Evolutionary conservation across 768 basidiomycete species (phyloP).

Genomic region (Leccinum boreale): DNA sequence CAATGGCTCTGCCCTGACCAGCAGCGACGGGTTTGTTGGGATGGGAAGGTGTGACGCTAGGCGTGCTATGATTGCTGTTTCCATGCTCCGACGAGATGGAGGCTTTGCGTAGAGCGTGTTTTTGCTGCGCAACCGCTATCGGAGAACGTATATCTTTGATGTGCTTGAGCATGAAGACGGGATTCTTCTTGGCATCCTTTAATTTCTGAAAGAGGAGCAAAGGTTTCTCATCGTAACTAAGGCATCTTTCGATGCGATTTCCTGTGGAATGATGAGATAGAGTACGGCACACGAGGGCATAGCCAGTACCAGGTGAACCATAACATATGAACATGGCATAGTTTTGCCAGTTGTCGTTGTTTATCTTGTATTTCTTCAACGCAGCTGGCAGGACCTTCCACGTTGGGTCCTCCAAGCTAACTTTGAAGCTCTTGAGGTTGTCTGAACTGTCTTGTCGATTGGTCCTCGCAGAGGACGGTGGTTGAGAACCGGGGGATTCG

Average conservation of each 20-base stretch:
- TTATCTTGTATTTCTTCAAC: slow-evolving; percentile 97
- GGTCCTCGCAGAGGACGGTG: slow-evolving; percentile 27
- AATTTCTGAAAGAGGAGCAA: slow-evolving; percentile 94
- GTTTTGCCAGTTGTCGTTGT: slow-evolving; percentile 97
- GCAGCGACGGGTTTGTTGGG: slow-evolving; percentile 25
- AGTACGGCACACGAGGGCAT: neutral
- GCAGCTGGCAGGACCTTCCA: slow-evolving; percentile 99
- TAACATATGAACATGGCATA: slow-evolving; percentile 99
- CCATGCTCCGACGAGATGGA: slow-evolving; percentile 36
- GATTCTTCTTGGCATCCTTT: slow-evolving; percentile 96
- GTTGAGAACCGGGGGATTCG: slow-evolving; percentile 29
- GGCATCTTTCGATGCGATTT: slow-evolving; percentile 84
- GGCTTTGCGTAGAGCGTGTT: slow-evolving; percentile 86
- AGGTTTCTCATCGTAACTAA: slow-evolving; percentile 98
- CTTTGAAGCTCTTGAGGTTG: slow-evolving; percentile 93
- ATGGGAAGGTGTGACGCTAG: slow-evolving; percentile 16
- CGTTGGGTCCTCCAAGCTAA: slow-evolving; percentile 95
- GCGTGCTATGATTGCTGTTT: slow-evolving; percentile 16
- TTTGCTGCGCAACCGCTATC: slow-evolving; percentile 94
- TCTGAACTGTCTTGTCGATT: slow-evolving; percentile 66
- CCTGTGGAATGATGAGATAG: slow-evolving; percentile 35
- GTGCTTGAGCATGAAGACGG: slow-evolving; percentile 98
- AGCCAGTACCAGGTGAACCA: slow-evolving; percentile 71
- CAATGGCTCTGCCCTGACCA: slow-evolving; percentile 33
- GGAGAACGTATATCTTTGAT: slow-evolving; percentile 94